These are phyloP conservation scores for Neurospora sp. DNA, from an alignment of 495 filamentous ascomycete species.

Conservation along the genomic window DNA sequence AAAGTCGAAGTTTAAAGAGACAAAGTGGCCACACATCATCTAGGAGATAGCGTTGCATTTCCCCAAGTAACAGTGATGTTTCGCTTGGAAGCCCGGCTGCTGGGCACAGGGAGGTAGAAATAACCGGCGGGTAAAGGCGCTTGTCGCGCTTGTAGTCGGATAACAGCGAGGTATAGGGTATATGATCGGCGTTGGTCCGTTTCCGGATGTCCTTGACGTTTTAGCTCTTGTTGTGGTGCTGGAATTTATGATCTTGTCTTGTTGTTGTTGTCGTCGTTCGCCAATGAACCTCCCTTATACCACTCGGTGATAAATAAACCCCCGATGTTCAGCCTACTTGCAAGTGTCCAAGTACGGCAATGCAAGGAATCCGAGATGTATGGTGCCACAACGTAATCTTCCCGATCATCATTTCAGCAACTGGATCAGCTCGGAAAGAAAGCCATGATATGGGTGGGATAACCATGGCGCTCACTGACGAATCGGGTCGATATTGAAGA, in stretches of 20 bases:
- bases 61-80: background rate
- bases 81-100: background rate
- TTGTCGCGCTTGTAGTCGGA: background rate
- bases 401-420: background rate
- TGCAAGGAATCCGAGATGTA: background rate
- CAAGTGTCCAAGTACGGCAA: too few species aligned
- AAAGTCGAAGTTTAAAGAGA: background rate
- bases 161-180: background rate
- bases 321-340: background rate
- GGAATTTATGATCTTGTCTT: too few species aligned
- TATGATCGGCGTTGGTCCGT: background rate
- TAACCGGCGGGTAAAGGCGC: slow-evolving; percentile 3
- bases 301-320: background rate
- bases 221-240: too few species aligned
- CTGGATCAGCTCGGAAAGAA: background rate
- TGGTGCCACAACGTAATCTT: background rate
- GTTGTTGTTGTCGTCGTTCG: too few species aligned
- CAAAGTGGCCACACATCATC: background rate
- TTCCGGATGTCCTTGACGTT: background rate
- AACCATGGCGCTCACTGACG: background rate
- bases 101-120: background rate
- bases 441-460: background rate
- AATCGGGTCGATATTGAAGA: background rate
- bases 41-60: background rate
- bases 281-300: background rate